phyloP scores from a whole-genome alignment of 73 alveolate species.

The Paramecium sexaurelia region DNA sequence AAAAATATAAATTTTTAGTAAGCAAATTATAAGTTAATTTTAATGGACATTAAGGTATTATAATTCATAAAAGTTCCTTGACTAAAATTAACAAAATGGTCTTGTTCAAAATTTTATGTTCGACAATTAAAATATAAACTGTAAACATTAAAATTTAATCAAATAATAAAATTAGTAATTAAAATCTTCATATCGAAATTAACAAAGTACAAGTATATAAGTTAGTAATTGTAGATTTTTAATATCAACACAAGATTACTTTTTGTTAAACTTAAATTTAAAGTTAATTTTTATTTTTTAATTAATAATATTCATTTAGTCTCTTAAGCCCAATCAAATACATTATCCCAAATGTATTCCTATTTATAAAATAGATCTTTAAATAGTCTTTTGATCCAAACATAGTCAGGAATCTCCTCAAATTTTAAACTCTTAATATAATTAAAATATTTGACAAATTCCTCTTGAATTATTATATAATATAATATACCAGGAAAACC shows the following conservation, averaged over 20 bases:
- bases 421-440: conserved; percentile 88
- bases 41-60: neutral
- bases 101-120: neutral
- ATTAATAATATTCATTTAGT: conserved; percentile 6
- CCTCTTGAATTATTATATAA: conserved; percentile 6
- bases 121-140: neutral
- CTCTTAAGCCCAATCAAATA: conserved; percentile 70
- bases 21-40: neutral
- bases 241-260: too few relatives aligned
- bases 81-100: neutral
- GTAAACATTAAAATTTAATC: neutral
- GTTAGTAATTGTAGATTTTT: too few relatives aligned
- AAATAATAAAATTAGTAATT: too few relatives aligned
- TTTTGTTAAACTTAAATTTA: neutral
- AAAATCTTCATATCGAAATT: too few relatives aligned
- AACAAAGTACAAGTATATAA: too few relatives aligned
- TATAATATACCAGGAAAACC: conserved; percentile 86
- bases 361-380: conserved; percentile 72
- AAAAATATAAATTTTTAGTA: neutral
- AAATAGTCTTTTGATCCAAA: conserved; percentile 85
- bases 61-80: neutral
- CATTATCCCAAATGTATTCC: conserved; percentile 75
- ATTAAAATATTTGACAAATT: conserved; percentile 83
- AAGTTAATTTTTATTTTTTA: neutral
- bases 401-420: conserved; percentile 93